Evolutionary conservation across 2,329 filamentous ascomycete species (phyloP).

Genomic region (Fusarium chaquense): DNA sequence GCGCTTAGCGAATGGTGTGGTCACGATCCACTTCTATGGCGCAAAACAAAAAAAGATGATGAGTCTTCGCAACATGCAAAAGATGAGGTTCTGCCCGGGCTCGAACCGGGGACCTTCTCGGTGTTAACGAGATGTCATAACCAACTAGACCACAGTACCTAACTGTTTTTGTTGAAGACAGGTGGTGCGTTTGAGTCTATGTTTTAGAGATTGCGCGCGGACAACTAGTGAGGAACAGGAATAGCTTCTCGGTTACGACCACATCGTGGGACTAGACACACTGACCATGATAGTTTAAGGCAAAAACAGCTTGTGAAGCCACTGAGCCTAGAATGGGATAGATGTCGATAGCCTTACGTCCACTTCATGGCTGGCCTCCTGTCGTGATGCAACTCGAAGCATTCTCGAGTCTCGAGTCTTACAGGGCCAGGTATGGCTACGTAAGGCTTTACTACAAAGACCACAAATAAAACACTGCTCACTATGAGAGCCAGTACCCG

Average conservation of each 20-base stretch:
- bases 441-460: background rate
- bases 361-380: too few relatives aligned
- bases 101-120: slow-evolving; percentile 5
- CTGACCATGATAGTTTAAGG: background rate
- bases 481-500: background rate
- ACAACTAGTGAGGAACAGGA: background rate
- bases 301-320: background rate
- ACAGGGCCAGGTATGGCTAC: background rate
- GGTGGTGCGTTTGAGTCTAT: fast-evolving
- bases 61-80: background rate
- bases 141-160: slow-evolving; percentile 5
- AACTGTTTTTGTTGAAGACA: background rate
- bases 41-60: background rate
- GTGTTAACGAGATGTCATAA: slow-evolving; percentile 4
- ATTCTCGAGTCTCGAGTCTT: background rate
- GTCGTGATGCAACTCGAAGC: background rate
- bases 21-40: background rate
- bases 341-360: too few relatives aligned
- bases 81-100: slow-evolving; percentile 3
- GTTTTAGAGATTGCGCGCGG: fast-evolving
- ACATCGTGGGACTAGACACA: background rate
- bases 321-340: too few relatives aligned
- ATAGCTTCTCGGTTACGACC: background rate
- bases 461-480: fast-evolving
- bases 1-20: background rate